Percentiles rank a stretch among this genome's conserved stretches.
Conservation (phyloP, 345 rosid species). For the Gossypium rotundifolium region DNA sequence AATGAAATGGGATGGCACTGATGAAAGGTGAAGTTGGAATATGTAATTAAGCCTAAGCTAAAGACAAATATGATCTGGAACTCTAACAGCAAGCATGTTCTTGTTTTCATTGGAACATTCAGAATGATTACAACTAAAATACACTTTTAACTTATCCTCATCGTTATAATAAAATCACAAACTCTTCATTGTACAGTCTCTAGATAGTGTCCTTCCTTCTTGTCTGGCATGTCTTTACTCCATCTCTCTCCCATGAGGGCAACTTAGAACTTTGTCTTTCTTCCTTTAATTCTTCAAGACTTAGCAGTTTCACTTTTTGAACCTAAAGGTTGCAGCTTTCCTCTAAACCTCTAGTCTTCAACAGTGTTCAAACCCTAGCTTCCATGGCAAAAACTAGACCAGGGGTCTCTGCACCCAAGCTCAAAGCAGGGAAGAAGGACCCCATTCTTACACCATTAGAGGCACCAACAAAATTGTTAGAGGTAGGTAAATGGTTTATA, state of each 20-base stretch:
- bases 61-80: no score
- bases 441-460: conserved; percentile 53
- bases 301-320: background rate
- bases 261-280: conserved; percentile 29
- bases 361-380: conserved; percentile 11
- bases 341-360: background rate
- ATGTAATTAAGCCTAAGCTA: no score
- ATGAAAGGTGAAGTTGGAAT: no score
- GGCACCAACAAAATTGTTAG: conserved; percentile 62
- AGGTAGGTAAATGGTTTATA: conserved; percentile 27
- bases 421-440: conserved; percentile 43
- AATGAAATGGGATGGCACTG: no score
- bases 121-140: background rate
- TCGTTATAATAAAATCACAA: background rate
- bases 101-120: background rate
- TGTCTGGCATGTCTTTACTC: background rate
- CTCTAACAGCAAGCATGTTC: no score
- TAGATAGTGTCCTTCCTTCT: background rate
- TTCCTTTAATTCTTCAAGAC: background rate
- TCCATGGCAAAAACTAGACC: conserved; percentile 84
- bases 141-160: background rate
- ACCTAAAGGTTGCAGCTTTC: background rate
- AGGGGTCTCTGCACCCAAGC: conserved; percentile 38
- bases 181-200: background rate
- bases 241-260: conserved; percentile 5